A percentile compares a stretch with the other conserved stretches of the same genome.
These are phyloP conservation scores for Medicago arabica DNA, from an alignment of 306 rosid species.

Conservation along the genomic window DNA sequence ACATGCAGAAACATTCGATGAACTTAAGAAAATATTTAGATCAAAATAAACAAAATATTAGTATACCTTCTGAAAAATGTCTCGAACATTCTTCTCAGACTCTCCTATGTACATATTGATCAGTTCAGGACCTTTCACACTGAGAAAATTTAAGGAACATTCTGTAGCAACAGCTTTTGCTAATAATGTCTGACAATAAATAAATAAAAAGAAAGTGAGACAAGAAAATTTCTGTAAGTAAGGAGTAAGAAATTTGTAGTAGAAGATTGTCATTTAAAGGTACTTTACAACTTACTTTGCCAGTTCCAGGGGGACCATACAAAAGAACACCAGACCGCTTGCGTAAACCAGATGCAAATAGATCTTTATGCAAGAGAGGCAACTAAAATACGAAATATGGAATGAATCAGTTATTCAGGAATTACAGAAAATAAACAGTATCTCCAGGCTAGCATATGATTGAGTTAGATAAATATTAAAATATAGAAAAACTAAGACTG, in stretches of 20 bases:
- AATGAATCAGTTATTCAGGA: slow-evolving; percentile 38
- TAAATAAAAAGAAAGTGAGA: slow-evolving; percentile 23
- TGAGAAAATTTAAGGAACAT: slow-evolving; percentile 92
- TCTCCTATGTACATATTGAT: slow-evolving; percentile 99
- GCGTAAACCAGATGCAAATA: slow-evolving; percentile 91
- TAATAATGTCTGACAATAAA: slow-evolving; percentile 69
- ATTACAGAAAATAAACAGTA: slow-evolving; percentile 6
- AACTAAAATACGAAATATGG: slow-evolving; percentile 53
- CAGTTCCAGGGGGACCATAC: slow-evolving; percentile 98
- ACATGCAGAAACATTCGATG: background rate
- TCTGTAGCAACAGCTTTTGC: slow-evolving; percentile 99
- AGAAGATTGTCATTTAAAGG: slow-evolving; percentile 34
- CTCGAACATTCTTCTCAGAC: slow-evolving; percentile 92
- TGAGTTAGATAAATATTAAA: slow-evolving; percentile 27
- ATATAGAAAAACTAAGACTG: slow-evolving; percentile 21
- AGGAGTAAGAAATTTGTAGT: slow-evolving; percentile 6
- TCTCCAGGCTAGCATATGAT: slow-evolving; percentile 31
- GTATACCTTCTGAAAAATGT: slow-evolving; percentile 88
- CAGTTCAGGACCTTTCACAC: slow-evolving; percentile 96
- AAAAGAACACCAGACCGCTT: slow-evolving; percentile 95
- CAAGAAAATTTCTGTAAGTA: slow-evolving; percentile 10
- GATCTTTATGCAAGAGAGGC: slow-evolving; percentile 93
- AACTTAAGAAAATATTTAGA: slow-evolving; percentile 37
- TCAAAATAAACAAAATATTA: slow-evolving; percentile 27
- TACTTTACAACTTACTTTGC: slow-evolving; percentile 67